Base-by-base conservation (phyloP, 2,329 filamentous ascomycete genomes). In the Fusarium veterinarium region DNA sequence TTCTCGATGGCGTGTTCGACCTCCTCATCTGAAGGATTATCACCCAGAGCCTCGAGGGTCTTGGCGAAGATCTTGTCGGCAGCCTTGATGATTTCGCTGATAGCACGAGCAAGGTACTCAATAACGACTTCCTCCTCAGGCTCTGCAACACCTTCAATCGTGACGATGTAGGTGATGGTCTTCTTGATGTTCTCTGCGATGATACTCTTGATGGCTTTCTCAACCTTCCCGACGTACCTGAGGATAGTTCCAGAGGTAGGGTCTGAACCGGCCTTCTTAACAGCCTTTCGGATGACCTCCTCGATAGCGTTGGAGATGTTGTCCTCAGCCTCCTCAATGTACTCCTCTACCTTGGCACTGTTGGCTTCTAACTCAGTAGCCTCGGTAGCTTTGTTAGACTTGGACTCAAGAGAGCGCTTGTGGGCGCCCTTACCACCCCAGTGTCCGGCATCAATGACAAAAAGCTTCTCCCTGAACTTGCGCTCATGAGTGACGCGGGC, bases 271-370 rank as follows among this genome's bases (percentile, higher is more conserved):
- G 28, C 59, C 44, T 38, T 33, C 35, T 58, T 40, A 6, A 64
- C 19, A n/a, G 46, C 65, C 17, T 30, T 48, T 25, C n/a, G 42
- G 16, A 69, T 57, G 17, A 23, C n/a, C 65, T 62, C 31, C 45
- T 63, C 63, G 31, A 71, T 44, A 17, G 25, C 42, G 2, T 38
- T 11, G 55, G 28, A 23, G 31, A 69, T 69, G 16, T 16, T 14
- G 10, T 67, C 28, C 35, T 71, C 67, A 28, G 67, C 52, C 14
- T 44, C 20, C 19, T 57, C 41, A 17, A 67, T 61, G 31, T 46
- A 57, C 45, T 40, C 41, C 30, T 71, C 56, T 28, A 70, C 60
- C 52, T 69, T 65, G 25, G 45, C 51, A 49, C 41, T 64, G 52
- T 65, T 63, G 33, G 16, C 33, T 33, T 69, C 66, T 16, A 53